Conservation (phyloP, 208 protist genomes). For the Trypanosoma lewisi region DNA sequence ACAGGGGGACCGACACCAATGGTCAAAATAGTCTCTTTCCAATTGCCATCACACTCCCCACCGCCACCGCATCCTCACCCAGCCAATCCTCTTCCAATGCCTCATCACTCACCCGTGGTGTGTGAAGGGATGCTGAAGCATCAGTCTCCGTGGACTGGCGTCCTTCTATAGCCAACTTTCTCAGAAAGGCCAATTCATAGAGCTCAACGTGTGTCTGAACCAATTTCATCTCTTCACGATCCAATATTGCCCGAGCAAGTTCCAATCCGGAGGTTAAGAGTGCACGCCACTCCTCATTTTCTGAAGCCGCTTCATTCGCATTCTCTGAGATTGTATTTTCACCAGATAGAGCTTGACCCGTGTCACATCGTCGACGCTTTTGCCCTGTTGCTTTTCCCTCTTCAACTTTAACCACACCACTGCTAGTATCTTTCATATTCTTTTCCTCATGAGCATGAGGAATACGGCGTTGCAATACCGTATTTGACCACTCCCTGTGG, state of each 20-base stretch:
- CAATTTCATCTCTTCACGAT: conserved; percentile 46
- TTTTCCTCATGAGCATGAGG: neutral
- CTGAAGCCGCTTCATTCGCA: neutral
- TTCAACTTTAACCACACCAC: conserved; percentile 1
- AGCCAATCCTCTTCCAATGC: conserved; percentile 25
- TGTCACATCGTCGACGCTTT: conserved; percentile 12
- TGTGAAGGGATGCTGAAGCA: neutral
- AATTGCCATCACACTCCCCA: conserved; percentile 32
- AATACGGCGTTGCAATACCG: conserved; percentile 32
- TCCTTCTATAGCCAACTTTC: conserved; percentile 17
- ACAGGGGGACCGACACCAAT: neutral
- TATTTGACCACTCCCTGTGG: conserved; percentile 64
- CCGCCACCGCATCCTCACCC: conserved; percentile 9
- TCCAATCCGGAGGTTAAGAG: conserved; percentile 15
- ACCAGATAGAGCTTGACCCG: neutral
- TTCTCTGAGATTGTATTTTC: neutral
- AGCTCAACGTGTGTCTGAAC: conserved; percentile 51
- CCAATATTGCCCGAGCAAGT: conserved; percentile 40
- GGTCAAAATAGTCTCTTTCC: conserved; percentile 1
- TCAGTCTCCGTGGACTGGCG: neutral
- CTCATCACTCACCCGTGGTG: conserved; percentile 22
- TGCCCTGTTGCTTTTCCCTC: neutral
- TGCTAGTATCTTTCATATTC: neutral
- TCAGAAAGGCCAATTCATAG: conserved; percentile 55
- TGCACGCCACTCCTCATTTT: conserved; percentile 2